These are phyloP conservation scores for Cylindrodendrum hubeiense DNA, from an alignment of 2,329 filamentous ascomycete genomes.

Conservation along the genomic window DNA sequence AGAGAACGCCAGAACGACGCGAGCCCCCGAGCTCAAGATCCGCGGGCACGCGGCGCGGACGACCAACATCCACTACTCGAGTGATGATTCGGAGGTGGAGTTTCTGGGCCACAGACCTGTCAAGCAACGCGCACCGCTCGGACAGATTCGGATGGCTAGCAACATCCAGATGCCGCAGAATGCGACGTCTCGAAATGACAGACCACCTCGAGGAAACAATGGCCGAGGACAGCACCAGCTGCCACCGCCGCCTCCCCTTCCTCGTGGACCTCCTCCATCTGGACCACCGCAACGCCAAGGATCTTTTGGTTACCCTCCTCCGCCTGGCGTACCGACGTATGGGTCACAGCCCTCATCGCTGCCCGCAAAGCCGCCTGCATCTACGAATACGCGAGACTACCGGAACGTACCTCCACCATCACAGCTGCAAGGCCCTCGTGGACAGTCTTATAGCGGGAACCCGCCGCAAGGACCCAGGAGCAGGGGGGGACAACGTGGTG, in stretches of 20 bases:
- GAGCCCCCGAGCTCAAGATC: constrained; percentile 48
- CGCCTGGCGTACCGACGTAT: constrained; percentile 37
- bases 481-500: constrained; percentile 38
- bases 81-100: constrained; percentile 59
- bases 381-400: constrained; percentile 37
- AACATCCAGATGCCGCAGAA: constrained; percentile 54
- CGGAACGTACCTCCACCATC: constrained; percentile 47
- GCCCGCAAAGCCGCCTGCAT: constrained; percentile 47
- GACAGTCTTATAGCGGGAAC: constrained; percentile 29
- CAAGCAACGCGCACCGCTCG: constrained; percentile 46
- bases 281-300: constrained; percentile 41
- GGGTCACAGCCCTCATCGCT: constrained; percentile 38
- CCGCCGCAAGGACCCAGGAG: constrained; percentile 34
- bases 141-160: constrained; percentile 55
- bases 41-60: constrained; percentile 50
- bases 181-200: constrained; percentile 24
- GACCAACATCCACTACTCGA: constrained; percentile 58
- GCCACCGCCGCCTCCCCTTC: constrained; percentile 52
- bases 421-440: constrained; percentile 30
- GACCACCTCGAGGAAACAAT: constrained; percentile 28
- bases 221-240: constrained; percentile 31
- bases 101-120: constrained; percentile 54
- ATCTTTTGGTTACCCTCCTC: constrained; percentile 38
- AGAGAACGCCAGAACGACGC: constrained; percentile 38
- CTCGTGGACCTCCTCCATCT: constrained; percentile 54